Evolutionary conservation across 306 rosid genomes (phyloP).

Genomic region (Medicago truncatula): DNA sequence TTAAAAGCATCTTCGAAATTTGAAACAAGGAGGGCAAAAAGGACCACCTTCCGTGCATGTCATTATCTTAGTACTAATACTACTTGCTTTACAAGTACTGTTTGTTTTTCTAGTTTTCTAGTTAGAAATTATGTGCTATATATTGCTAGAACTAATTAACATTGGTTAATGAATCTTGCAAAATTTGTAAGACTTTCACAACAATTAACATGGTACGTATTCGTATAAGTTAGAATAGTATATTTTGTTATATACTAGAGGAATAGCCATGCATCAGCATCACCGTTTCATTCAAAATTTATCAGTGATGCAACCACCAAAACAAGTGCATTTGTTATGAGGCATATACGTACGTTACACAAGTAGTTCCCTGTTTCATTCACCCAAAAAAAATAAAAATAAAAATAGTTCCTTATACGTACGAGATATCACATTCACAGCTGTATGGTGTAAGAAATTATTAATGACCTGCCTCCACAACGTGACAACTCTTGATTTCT

Average conservation of each 20-base stretch:
- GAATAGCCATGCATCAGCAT: background rate
- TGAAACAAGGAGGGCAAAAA: constrained; percentile 29
- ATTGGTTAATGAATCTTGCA: no score
- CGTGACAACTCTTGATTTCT: background rate
- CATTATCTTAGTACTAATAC: constrained; percentile 4
- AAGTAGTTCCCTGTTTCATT: background rate
- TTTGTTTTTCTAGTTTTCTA: no score
- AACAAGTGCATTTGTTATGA: constrained; percentile 33
- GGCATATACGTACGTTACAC: constrained; percentile 10
- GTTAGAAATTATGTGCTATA: no score
- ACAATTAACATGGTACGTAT: no score
- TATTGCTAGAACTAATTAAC: no score
- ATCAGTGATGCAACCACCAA: constrained; percentile 38
- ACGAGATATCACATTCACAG: constrained; percentile 43
- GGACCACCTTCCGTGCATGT: constrained; percentile 48
- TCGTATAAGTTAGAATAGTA: no score
- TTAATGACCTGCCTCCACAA: constrained; percentile 42
- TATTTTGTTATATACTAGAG: no score
- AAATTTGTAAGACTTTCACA: no score
- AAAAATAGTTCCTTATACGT: no score
- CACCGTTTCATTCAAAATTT: background rate
- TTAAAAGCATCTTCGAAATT: constrained; percentile 41
- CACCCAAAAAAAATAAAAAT: no score
- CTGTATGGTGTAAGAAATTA: constrained; percentile 34
- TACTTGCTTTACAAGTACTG: no score